These are phyloP conservation scores for Yamadazyma laniorum DNA, from an alignment of 805 yeast genomes.

Conservation along the genomic window DNA sequence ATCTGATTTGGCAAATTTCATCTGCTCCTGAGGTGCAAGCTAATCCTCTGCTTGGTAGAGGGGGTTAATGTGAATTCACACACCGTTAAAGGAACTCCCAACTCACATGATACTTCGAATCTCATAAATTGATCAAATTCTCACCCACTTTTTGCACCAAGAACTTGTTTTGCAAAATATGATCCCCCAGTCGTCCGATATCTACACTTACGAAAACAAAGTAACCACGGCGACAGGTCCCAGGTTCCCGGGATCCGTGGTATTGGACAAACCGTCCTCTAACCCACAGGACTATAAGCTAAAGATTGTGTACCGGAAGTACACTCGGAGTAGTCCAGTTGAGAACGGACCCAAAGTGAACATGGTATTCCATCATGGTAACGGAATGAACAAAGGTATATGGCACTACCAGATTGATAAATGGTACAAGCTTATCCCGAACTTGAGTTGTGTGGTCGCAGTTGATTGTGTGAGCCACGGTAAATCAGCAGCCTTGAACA, in stretches of 20 bases:
- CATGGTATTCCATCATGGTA: constrained; percentile 14
- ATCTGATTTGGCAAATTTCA: too few species aligned
- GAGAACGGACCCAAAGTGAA: constrained; percentile 6
- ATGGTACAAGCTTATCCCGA: constrained; percentile 6
- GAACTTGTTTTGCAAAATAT: too few species aligned
- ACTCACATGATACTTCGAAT: too few species aligned
- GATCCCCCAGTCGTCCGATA: constrained; percentile 4
- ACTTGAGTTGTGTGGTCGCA: constrained; percentile 11
- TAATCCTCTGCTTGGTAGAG: too few species aligned
- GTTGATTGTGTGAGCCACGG: constrained; percentile 14
- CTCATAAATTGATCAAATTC: too few species aligned
- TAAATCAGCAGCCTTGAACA: constrained; percentile 11
- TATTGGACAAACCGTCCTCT: constrained; percentile 1
- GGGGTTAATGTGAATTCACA: too few species aligned
- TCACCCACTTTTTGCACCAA: too few species aligned
- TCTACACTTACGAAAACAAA: constrained; percentile 4
- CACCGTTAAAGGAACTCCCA: too few species aligned
- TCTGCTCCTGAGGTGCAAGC: too few species aligned
- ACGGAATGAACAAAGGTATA: constrained; percentile 16
- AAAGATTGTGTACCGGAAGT: constrained; percentile 7
- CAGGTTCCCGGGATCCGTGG: constrained; percentile 6
- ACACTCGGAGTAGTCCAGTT: not conserved
- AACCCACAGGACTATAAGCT: constrained; percentile 3
- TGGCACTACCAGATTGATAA: constrained; percentile 14
- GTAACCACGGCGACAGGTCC: constrained; percentile 2